Base-by-base conservation (phyloP, 2,329 filamentous ascomycete genomes). In the Fusarium beomiforme region DNA sequence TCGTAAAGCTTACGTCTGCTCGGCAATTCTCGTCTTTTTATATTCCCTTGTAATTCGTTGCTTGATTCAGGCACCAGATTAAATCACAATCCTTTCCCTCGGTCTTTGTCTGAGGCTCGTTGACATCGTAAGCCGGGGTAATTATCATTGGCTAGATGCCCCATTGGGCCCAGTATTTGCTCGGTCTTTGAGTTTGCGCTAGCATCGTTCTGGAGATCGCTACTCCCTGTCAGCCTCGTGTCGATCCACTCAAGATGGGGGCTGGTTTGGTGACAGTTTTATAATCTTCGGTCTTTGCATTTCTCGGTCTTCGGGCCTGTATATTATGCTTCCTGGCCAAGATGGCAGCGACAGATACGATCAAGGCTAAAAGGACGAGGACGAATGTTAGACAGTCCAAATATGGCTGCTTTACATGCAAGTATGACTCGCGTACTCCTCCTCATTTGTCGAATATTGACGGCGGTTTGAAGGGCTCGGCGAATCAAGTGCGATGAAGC, bases 331-430 rank as follows among this genome's bases (percentile, higher is more conserved):
- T 19, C 12, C 21, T 17, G 14, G 26, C 10, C 5, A 36, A 7
- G 37, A 31, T 47, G 8, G n/a, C 57, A 5, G 4, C 53, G 1
- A 8, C 1, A 14, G 29, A 34, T 11, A 6, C 23, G 2, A 43
- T 16, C 37, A 67, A 59, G 6, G 2, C 42, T 1, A 74, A 71
- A 23, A 57, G 72, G 10, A 75, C 72, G 3, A 73, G 72, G 56
- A 73, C 72, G 5, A 74, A 74, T 29, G 72, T 74, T 3, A 74
- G 56, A 19, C 72, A 74, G 51, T 75, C 72, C 3, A 74, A 73
- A n/a, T 64, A 53, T 34, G 72, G 72, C 13, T 74, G 72, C 21
- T 69, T 73, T 21, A 74, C 72, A 7, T 74, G 72, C 72, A 74
- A 74, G 72, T 74, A 75, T n/a, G 59, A 29, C 14, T 33, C 13